Percentiles rank a stretch among this genome's conserved stretches.
These are phyloP conservation scores for Ophiocordyceps robertsii DNA, from an alignment of 2,329 filamentous ascomycete genomes.

Conservation along the genomic window DNA sequence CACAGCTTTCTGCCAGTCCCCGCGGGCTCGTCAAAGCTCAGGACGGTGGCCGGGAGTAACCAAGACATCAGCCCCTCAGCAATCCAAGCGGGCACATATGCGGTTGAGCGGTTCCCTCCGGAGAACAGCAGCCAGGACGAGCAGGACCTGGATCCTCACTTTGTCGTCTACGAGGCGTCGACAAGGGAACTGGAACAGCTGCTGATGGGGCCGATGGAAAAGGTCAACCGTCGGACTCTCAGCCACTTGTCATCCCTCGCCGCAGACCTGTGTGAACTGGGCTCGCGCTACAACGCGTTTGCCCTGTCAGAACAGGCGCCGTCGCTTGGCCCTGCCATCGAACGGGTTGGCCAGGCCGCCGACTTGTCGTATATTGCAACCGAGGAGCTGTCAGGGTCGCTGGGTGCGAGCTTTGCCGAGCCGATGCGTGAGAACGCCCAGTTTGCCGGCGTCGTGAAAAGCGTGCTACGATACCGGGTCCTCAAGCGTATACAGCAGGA, in stretches of 20 bases:
- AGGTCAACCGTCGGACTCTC: slow-evolving; percentile 81
- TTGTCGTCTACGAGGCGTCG: slow-evolving; percentile 81
- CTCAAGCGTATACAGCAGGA: slow-evolving; percentile 94
- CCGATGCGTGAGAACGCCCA: slow-evolving; percentile 97
- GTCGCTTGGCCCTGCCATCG: slow-evolving; percentile 81
- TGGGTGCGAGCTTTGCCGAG: slow-evolving; percentile 92
- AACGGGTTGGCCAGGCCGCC: slow-evolving; percentile 85
- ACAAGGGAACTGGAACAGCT: slow-evolving; percentile 85
- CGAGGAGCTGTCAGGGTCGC: slow-evolving; percentile 71
- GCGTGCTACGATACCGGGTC: slow-evolving; percentile 76
- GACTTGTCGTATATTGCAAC: slow-evolving; percentile 95
- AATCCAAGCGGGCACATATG: slow-evolving; percentile 34
- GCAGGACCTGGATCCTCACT: slow-evolving; percentile 89
- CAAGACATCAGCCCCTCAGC: slow-evolving; percentile 21
- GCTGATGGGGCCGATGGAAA: slow-evolving; percentile 87
- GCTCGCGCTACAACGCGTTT: slow-evolving; percentile 93
- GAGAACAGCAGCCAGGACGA: slow-evolving; percentile 66
- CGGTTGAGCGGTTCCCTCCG: slow-evolving; percentile 71
- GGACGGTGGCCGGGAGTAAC: slow-evolving; percentile 32
- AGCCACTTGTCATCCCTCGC: slow-evolving; percentile 75
- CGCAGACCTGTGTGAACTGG: slow-evolving; percentile 80
- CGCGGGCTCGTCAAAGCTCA: slow-evolving; percentile 73
- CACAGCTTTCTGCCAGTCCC: slow-evolving; percentile 84
- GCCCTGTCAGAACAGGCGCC: slow-evolving; percentile 85
- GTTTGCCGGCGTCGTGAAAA: slow-evolving; percentile 87